Conservation (phyloP, 192 early-diverging fungal species). For the Dimargaris cristalligena region DNA sequence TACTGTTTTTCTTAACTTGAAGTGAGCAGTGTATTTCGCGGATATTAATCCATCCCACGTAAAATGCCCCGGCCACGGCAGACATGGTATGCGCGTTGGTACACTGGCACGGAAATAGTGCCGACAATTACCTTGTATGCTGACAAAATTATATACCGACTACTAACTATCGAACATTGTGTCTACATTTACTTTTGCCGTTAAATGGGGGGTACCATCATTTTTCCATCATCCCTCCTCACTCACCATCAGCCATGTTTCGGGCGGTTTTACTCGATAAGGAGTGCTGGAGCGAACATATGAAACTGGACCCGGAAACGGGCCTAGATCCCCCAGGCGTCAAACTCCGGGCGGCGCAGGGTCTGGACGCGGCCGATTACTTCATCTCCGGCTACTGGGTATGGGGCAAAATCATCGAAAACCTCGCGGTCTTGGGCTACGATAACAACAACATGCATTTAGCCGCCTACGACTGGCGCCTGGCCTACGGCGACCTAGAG, state of each 20-base stretch:
- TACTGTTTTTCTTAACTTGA: too few species aligned
- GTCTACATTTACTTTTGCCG: too few species aligned
- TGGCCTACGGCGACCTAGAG: constrained; percentile 62
- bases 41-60: too few species aligned
- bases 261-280: constrained; percentile 71
- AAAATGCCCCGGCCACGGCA: too few species aligned
- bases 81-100: too few species aligned
- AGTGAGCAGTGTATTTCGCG: too few species aligned
- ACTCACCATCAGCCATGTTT: constrained; percentile 63
- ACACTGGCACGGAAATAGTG: too few species aligned
- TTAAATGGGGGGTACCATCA: too few species aligned
- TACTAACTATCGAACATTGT: too few species aligned
- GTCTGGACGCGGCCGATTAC: constrained; percentile 80
- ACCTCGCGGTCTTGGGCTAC: constrained; percentile 68
- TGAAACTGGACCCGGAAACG: constrained; percentile 62
- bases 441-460: constrained; percentile 78
- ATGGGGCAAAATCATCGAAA: constrained; percentile 67
- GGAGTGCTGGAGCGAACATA: constrained; percentile 67
- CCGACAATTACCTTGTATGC: too few species aligned
- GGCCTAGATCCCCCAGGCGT: constrained; percentile 73
- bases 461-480: constrained; percentile 79
- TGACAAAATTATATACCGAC: too few species aligned
- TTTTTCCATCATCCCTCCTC: too few species aligned
- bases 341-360: constrained; percentile 71
- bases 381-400: constrained; percentile 86